phyloP scores from a whole-genome alignment of 768 basidiomycete species.

The Coprinopsis marcescibilis region DNA sequence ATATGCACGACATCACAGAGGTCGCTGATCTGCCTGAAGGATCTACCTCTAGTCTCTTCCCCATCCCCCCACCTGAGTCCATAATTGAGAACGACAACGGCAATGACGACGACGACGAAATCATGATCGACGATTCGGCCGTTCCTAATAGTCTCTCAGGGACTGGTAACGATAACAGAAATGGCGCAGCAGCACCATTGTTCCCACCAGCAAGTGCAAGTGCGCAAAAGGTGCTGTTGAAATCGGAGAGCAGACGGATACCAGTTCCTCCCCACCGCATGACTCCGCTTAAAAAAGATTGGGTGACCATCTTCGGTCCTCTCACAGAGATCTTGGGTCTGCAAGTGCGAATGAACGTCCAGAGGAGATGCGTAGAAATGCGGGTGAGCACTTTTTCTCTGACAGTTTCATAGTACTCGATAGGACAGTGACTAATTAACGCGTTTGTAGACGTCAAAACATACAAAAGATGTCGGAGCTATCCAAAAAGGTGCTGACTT shows the following conservation, averaged over 20 bases:
- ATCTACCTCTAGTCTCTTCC: slow-evolving; percentile 10
- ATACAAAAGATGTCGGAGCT: slow-evolving; percentile 88
- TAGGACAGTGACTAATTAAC: neutral
- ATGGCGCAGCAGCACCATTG: slow-evolving; percentile 42
- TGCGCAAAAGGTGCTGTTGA: slow-evolving; percentile 50
- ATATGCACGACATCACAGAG: slow-evolving; percentile 19
- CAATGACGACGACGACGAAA: slow-evolving; percentile 23
- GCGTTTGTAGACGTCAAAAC: slow-evolving; percentile 74
- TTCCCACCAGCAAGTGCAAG: slow-evolving; percentile 67
- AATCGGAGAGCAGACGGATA: slow-evolving; percentile 84
- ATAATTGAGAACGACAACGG: slow-evolving; percentile 2
- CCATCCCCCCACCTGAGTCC: neutral
- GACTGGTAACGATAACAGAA: too few relatives aligned
- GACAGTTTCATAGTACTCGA: neutral
- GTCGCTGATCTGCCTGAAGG: slow-evolving; percentile 13
- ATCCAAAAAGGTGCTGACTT: slow-evolving; percentile 98
- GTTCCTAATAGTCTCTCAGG: too few relatives aligned
- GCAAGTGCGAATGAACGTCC: slow-evolving; percentile 97
- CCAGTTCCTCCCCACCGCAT: slow-evolving; percentile 95
- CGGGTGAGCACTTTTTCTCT: too few relatives aligned
- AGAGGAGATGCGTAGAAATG: slow-evolving; percentile 83
- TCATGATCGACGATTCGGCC: slow-evolving; percentile 43
- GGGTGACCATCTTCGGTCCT: slow-evolving; percentile 93
- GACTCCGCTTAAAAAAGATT: slow-evolving; percentile 95
- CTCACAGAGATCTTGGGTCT: slow-evolving; percentile 91